Percentiles rank a stretch among this genome's conserved stretches.
phyloP scores from a whole-genome alignment of 129 eudicot species.

The Saposhnikovia divaricata region DNA sequence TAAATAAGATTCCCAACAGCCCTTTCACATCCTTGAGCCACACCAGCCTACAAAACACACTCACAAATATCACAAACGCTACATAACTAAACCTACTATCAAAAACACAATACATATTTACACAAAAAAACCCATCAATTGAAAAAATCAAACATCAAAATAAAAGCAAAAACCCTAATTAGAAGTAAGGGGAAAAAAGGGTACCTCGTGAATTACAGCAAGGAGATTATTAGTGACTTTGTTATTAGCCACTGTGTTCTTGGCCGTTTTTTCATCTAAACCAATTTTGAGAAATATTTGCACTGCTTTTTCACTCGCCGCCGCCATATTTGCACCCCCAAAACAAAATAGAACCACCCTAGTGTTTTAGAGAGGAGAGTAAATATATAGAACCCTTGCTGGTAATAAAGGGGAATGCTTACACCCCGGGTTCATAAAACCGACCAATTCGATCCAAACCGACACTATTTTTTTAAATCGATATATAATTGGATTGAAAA shows the following conservation, averaged over 20 bases:
- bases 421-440: no score
- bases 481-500: no score
- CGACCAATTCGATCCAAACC: no score
- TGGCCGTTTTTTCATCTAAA: constrained; percentile 51
- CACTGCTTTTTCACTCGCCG: constrained; percentile 26
- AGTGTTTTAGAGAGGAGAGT: no score
- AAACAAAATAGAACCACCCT: not conserved
- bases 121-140: not conserved
- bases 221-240: constrained; percentile 69
- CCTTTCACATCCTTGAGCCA: constrained; percentile 72
- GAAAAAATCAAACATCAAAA: not conserved
- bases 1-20: constrained; percentile 71
- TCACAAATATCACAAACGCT: not conserved
- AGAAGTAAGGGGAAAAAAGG: not conserved
- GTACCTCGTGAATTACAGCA: constrained; percentile 78
- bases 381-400: no score
- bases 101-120: not conserved
- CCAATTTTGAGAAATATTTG: constrained; percentile 68
- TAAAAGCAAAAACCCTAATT: not conserved
- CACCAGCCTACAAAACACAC: constrained; percentile 47
- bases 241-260: constrained; percentile 62
- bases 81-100: not conserved
- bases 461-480: no score
- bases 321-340: constrained; percentile 16
- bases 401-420: no score